Conservation (phyloP, 345 rosid genomes). For the Laguncularia racemosa region DNA sequence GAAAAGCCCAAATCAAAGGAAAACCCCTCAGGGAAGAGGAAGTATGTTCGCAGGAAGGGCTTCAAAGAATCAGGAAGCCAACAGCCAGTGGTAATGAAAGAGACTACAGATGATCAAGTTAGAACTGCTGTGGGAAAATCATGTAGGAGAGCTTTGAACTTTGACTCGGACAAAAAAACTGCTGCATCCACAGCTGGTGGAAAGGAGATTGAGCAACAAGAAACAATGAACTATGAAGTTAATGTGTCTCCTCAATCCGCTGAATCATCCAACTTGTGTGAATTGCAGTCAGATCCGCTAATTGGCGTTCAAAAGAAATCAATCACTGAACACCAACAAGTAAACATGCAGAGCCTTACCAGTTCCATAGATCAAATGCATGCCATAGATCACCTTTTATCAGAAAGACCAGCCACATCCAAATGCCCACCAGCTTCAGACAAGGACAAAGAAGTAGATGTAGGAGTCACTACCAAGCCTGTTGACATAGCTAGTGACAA, state of each 20-base stretch:
- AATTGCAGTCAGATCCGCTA: conserved; percentile 18
- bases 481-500: neutral
- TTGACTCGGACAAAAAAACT: conserved; percentile 37
- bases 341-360: conserved; percentile 12
- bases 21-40: conserved; percentile 34
- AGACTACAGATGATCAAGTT: conserved; percentile 12
- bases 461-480: conserved; percentile 10
- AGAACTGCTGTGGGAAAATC: conserved; percentile 24
- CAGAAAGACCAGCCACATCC: conserved; percentile 8
- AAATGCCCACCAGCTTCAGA: conserved; percentile 4
- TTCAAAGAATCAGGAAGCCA: conserved; percentile 31
- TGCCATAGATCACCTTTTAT: conserved; percentile 6
- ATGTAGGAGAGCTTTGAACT: conserved; percentile 48
- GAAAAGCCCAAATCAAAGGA: conserved; percentile 3
- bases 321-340: conserved; percentile 26
- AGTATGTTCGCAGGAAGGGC: conserved; percentile 28
- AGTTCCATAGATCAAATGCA: conserved; percentile 21
- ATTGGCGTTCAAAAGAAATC: conserved; percentile 23
- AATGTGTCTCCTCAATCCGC: conserved; percentile 16
- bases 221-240: conserved; percentile 7
- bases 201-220: conserved; percentile 17
- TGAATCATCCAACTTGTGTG: conserved; percentile 14
- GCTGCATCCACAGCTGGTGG: conserved; percentile 3
- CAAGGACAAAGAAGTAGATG: conserved; percentile 10
- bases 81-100: conserved; percentile 16